Conservation (phyloP, 148 eudicot genomes). For the Rhododendron molle region DNA sequence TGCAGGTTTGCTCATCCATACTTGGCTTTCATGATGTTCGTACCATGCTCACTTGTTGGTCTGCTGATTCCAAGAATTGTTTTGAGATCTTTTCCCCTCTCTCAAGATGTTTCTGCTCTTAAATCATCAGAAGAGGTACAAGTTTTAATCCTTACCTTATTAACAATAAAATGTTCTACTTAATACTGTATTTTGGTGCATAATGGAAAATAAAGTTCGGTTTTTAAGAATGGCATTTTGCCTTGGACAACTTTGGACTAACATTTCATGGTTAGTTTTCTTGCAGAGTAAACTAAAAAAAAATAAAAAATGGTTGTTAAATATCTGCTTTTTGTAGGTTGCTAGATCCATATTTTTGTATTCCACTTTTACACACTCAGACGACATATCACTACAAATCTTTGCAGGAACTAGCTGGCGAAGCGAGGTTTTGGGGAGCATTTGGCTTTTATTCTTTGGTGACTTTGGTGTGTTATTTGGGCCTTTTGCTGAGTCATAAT, state of each 20-base stretch:
- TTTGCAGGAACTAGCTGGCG: conserved; percentile 60
- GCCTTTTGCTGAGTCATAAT: not conserved
- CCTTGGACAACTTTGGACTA: not conserved
- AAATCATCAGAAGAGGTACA: conserved; percentile 55
- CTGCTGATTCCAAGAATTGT: conserved; percentile 66
- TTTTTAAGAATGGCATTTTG: not conserved
- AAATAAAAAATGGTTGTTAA: not conserved
- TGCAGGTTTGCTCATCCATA: conserved; percentile 87
- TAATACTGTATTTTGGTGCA: not conserved
- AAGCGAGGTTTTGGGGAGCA: conserved; percentile 89
- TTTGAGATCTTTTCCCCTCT: conserved; percentile 43
- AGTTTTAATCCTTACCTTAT: not conserved
- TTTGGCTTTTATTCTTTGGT: conserved; percentile 75
- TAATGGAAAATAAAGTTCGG: not conserved
- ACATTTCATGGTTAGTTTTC: not conserved
- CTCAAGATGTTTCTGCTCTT: conserved; percentile 40
- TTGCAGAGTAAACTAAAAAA: not conserved
- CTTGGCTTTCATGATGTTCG: conserved; percentile 85
- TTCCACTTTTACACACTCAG: not conserved
- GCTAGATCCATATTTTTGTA: not conserved
- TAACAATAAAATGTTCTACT: not conserved
- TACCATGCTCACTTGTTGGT: conserved; percentile 86
- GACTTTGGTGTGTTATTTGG: conserved; percentile 55
- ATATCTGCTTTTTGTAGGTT: not conserved
- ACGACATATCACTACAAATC: conserved; percentile 6